Evolutionary conservation across 1,139 yeast genomes (phyloP), one percentile per base, ranked within the genome.

Genomic region (Debaryomyces singareniensis): DNA sequence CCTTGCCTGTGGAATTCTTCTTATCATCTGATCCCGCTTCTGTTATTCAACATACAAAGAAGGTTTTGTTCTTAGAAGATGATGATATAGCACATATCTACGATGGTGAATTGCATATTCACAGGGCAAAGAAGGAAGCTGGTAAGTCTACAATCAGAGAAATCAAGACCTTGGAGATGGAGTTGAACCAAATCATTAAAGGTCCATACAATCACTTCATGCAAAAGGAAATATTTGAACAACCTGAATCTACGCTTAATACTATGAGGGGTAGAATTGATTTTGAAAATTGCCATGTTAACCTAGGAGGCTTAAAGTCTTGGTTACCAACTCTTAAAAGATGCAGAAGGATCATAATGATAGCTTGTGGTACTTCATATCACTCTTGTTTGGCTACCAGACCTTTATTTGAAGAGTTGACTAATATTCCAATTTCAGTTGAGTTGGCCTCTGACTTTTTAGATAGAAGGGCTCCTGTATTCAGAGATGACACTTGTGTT

Each of bases 181-280:
- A 93, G 65, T 75, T 93, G 54, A 93, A 94, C 42, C 94, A 91
- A 66, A 91, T 93, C 53, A 91, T 91, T 98, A 91, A 87, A 70
- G 98, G 98, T 47, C 83, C 85, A 42, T 91, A 83, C 68, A 78
- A 76, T 45, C 98, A 91, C 61, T 93, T 89, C 59, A 93, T 93
- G 99, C 95, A 89, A 64, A 93, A 93, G 73, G 99, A 93, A 66
- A 93, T 93, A 47, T 85, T 83, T 53, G 98, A 93, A 61, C 99
- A 93, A 65, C 98, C 98, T 26, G 98, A 93, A 51, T 89, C 97
- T 4, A 84, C 96, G 32, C 81, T 89, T 57, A 93, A 91, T 68
- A 91, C 99, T 32, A 93, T 93, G 98, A 83, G 98, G 71, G 99
- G 99, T 53, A 86, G 99, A 68, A 75, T 91, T 43, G 97, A 93